Base-by-base conservation (phyloP, 306 rosid genomes). In the Lupinus albus region DNA sequence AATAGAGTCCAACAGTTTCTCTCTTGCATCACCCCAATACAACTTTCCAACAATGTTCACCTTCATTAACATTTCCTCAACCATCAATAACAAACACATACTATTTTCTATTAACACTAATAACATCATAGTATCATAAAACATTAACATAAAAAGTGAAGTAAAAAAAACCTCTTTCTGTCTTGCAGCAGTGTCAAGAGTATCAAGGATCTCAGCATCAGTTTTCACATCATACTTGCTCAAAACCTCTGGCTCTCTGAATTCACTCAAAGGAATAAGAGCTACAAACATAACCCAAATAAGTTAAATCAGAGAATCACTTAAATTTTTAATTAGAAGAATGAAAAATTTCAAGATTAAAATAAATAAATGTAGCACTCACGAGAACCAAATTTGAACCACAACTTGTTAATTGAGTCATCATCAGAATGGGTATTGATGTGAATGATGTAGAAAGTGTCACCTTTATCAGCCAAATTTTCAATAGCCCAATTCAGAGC, bases 1-100 rank as follows among this genome's bases (percentile, higher is more conserved):
- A 67, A 84, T 51, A 2, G 96, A 83, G 8, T 89, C 80, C 53
- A 92, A 58, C 5, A 92, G 81, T 76, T 87, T 92, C 88, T 92
- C 95, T 70, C 98, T 87, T 18, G 96, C 87, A 79, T 92, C 98
- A 17, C 98, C 98, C 95, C 98, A 89, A 54, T 87, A 87, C 36
- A 92, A 41, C 74, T 92, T 92, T 15, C 92, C 54, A 52, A 92
- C 66, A 59, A 89, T 11, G 5, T 7, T 70, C 45, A 81, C 81
- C 98, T 92, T 44, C 7, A 64, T 74, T 36, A 39, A 5, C 38
- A 5, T 6, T 0, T 6, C 0, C 8, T 33, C 38, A 33, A 5
- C 38, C 6, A 33, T 25, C 8, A 33, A 5, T 6, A 33, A 33
- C 38, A 33, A 5, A 5, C 1, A 0, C 6, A 1, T 0, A 33